A percentile compares a stretch with the other conserved stretches of the same genome.
These are phyloP conservation scores for Pichia californica DNA, from an alignment of 805 yeast genomes.

Conservation along the genomic window DNA sequence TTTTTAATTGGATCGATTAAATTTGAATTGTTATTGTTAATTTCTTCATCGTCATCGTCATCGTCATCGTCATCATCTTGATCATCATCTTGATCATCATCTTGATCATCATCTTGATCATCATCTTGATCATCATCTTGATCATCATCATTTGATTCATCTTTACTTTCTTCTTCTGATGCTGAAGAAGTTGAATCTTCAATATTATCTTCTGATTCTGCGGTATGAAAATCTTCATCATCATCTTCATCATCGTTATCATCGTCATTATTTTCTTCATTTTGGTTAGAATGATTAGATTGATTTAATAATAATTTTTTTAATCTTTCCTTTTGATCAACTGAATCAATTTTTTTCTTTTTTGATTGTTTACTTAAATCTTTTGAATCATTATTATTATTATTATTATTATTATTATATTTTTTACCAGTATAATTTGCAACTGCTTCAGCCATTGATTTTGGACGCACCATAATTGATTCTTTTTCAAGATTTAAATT, in stretches of 20 bases:
- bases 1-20: constrained; percentile 20
- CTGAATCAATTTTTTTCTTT: neutral
- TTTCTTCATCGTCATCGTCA: constrained; percentile 18
- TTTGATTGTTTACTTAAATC: too few relatives aligned
- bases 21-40: constrained; percentile 21
- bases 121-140: constrained; percentile 12
- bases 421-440: constrained; percentile 51
- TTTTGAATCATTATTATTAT: neutral
- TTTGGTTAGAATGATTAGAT: neutral
- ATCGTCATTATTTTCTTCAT: constrained; percentile 4
- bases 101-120: constrained; percentile 24
- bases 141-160: neutral
- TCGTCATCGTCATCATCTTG: constrained; percentile 11
- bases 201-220: constrained; percentile 3
- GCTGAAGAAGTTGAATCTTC: neutral
- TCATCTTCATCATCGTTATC: constrained; percentile 9
- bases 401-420: constrained; percentile 22
- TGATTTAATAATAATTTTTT: neutral
- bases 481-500: neutral
- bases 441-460: constrained; percentile 52
- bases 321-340: neutral
- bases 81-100: neutral
- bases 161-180: neutral
- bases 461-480: constrained; percentile 33
- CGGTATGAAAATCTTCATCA: constrained; percentile 25